These are phyloP conservation scores for Syncephalastrum sp. DNA, from an alignment of 371 early-diverging fungal species.

Conservation along the genomic window DNA sequence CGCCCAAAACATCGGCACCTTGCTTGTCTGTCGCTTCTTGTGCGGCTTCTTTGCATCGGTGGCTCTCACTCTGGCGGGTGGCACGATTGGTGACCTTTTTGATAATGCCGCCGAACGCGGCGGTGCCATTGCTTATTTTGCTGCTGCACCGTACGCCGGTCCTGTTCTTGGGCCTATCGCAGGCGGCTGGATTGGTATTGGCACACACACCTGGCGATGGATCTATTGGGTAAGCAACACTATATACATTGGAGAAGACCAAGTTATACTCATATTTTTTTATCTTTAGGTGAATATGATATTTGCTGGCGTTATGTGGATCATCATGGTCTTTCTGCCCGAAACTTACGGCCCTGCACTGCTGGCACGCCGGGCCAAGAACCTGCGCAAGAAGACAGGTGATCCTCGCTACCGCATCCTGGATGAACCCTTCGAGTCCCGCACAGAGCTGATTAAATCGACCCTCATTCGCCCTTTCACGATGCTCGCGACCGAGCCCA, in stretches of 20 bases:
- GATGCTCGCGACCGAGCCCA: constrained; percentile 43
- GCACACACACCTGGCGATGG: constrained; percentile 45
- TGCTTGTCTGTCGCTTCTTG: constrained; percentile 44
- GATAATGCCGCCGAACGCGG: constrained; percentile 29
- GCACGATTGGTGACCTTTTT: constrained; percentile 42
- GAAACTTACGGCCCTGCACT: constrained; percentile 46
- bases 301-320: constrained; percentile 39
- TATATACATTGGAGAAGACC: neutral
- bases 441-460: constrained; percentile 31
- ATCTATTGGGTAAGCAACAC: constrained; percentile 39
- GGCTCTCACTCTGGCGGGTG: constrained; percentile 40
- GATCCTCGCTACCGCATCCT: constrained; percentile 21
- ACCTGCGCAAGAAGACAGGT: constrained; percentile 27
- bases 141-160: constrained; percentile 47
- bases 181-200: constrained; percentile 45
- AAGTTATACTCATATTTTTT: neutral
- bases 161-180: constrained; percentile 48
- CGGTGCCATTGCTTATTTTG: constrained; percentile 47
- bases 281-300: constrained; percentile 36
- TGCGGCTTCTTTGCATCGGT: constrained; percentile 43
- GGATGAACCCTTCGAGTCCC: neutral
- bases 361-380: constrained; percentile 28
- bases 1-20: constrained; percentile 36
- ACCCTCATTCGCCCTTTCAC: constrained; percentile 37
- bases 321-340: constrained; percentile 32